Evolutionary conservation across 1,284 basidiomycete genomes (phyloP), one percentile per base, ranked within the genome.

Genomic region (Coniophora puteana): DNA sequence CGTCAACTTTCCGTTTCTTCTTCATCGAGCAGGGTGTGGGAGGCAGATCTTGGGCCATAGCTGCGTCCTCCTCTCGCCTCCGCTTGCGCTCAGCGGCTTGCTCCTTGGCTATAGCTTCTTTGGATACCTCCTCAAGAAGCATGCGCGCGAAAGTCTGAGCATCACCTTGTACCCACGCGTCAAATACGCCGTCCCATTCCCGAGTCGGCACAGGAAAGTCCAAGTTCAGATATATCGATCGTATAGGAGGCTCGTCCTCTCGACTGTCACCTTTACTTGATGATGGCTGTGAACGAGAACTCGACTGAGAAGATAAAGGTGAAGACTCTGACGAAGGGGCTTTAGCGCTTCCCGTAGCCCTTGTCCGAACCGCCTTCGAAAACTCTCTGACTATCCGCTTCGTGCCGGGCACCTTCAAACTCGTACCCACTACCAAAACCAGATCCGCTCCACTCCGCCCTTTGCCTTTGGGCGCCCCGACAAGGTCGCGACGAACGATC

Each of bases 311-410:
- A 54, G 41, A 63, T 53, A 58, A 58, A 34, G 59, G 58, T 3
- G 72, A 69, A 4, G 74, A 72, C 17, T 68, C 62, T 5, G 66
- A 53, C 20, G 61, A 29, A 34, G 31, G 25, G 4, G 48, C 40
- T n/a, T n/a, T n/a, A n/a, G n/a, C n/a, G n/a, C n/a, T n/a, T n/a
- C n/a, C n/a, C n/a, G 57, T 47, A 4, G 65, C 65, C 26, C 79
- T 69, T 8, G 73, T 69, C 46, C 73, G 76, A 22, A 89, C 79
- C 8, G 88, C 85, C 63, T 90, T 93, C 22, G 89, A 76, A 62
- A 96, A 90, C 62, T 96, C 92, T 47, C 90, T 80, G 22, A 95
- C 90, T 58, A 97, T 89, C 48, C 89, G 74, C 64, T 95, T 96
- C 36, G 93, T 94, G 8, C 93, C 93, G 2, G 91, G 92, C 8